Evolutionary conservation across 495 filamentous ascomycete genomes (phyloP).

Genomic region (Trichoderma parareesei): DNA sequence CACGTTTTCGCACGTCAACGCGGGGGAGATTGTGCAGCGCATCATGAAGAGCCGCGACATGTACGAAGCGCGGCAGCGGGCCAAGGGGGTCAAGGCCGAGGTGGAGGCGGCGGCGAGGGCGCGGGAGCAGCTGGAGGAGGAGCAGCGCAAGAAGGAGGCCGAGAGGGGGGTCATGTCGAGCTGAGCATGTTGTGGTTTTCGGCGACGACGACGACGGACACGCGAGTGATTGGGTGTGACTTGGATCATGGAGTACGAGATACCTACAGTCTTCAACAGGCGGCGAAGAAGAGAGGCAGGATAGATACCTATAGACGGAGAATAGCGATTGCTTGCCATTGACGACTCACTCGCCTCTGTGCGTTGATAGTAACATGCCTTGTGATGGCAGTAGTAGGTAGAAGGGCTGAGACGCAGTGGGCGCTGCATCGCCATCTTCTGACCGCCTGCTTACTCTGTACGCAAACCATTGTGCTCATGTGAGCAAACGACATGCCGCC

Average conservation of each 20-base stretch:
- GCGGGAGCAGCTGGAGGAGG: constrained; percentile 47
- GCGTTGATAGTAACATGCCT: background rate
- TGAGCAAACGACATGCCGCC: background rate
- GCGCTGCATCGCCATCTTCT: background rate
- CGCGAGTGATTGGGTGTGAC: background rate
- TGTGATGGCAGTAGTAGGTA: background rate
- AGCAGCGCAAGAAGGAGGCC: constrained; percentile 36
- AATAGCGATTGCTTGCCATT: no score
- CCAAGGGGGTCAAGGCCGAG: constrained; percentile 74
- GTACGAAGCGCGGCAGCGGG: constrained; percentile 84
- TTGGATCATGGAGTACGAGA: background rate
- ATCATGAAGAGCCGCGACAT: constrained; percentile 76
- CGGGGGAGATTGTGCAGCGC: constrained; percentile 79
- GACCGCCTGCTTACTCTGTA: background rate
- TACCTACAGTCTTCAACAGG: constrained; percentile 11
- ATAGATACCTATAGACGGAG: no score
- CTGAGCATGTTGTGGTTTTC: background rate
- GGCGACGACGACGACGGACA: background rate
- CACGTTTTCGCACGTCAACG: constrained; percentile 79
- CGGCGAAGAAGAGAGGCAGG: background rate
- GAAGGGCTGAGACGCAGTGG: background rate
- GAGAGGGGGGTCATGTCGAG: background rate
- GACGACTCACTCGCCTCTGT: no score
- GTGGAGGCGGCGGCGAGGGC: constrained; percentile 54
- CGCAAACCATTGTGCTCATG: no score